A percentile compares a stretch with the other conserved stretches of the same genome.
Evolutionary conservation across 768 basidiomycete species (phyloP).

Genomic region (Butyriboletus loyo): DNA sequence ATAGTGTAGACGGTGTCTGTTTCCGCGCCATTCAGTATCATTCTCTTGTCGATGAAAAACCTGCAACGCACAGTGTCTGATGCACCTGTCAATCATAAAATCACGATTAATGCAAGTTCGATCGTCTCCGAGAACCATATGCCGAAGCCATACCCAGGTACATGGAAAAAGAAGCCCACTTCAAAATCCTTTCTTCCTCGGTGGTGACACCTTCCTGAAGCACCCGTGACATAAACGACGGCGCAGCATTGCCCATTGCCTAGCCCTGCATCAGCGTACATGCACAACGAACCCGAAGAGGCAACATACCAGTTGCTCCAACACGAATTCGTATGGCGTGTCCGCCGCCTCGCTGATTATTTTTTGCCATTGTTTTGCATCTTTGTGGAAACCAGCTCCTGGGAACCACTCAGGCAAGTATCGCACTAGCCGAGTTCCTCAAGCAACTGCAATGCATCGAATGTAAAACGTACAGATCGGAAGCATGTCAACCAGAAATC

Average conservation of each 20-base stretch:
- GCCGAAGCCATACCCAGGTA: slow-evolving; percentile 9
- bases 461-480: slow-evolving; percentile 4
- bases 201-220: slow-evolving; percentile 8
- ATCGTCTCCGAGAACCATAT: not conserved
- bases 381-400: slow-evolving; percentile 17
- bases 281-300: not conserved
- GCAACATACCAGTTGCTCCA: slow-evolving; percentile 13
- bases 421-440: slow-evolving; percentile 1
- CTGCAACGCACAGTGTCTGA: slow-evolving; percentile 15
- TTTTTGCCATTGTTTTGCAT: slow-evolving; percentile 3
- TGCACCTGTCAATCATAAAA: slow-evolving; percentile 21
- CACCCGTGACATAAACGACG: slow-evolving; percentile 13
- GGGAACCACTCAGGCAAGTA: slow-evolving; percentile 23
- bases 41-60: slow-evolving; percentile 17
- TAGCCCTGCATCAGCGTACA: not conserved
- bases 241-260: slow-evolving; percentile 8
- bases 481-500: slow-evolving; percentile 9
- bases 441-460: not conserved
- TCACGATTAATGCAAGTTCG: not conserved
- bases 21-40: not conserved
- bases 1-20: slow-evolving; percentile 9
- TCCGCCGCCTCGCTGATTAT: not conserved
- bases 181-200: slow-evolving; percentile 10
- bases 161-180: slow-evolving; percentile 17
- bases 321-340: slow-evolving; percentile 5